Base-by-base conservation (phyloP, 768 basidiomycete species). In the Gloeopeniophorella convolvens region DNA sequence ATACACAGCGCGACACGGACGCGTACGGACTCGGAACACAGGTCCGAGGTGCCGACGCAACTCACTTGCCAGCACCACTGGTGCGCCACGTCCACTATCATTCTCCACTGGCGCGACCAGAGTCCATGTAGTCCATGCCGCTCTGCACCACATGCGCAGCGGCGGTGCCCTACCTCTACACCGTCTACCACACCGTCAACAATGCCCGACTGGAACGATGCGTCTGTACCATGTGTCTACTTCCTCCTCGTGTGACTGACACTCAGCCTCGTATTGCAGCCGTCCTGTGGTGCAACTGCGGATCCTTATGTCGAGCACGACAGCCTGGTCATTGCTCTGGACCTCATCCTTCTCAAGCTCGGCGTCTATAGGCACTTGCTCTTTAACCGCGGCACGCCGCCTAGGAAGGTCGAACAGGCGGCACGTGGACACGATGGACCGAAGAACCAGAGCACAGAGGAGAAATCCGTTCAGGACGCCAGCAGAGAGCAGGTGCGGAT, bases 231-330 rank as follows among this genome's bases (percentile, higher is more conserved):
- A 13, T 56, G 35, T 39, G 23, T 39, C 16, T 21, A 21, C 27
- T 7, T 27, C 34, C 47, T 36, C 39, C 43, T 33, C 36, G 20
- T 32, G 23, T 59, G 43, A 59, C 53, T 41, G 28, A 42, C 36
- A 44, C 33, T 41, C 13, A 40, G 37, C 55, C 55, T 32, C 33
- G 7, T 46, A 21, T 9, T 24, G n/a, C 55, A 86, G 85, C 66
- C 70, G 21, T 68, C 68, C 46, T 88, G 86, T 60, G 74, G 72
- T 31, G 66, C 69, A 23, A 89, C 91, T 60, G 88, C 82, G 0
- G 90, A 93, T 66, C 87, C 87, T 49, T 92, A 91, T 58, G 86
- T 91, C 52, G 89, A 93, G 62, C 83, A 91, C 54, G 88, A 91
- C 63, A 68, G 73, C 0, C 67, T 91, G 52, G 83, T 79, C 1